Evolutionary conservation across 1,139 yeast species (phyloP).

Genomic region (Kodamaea arcana): DNA sequence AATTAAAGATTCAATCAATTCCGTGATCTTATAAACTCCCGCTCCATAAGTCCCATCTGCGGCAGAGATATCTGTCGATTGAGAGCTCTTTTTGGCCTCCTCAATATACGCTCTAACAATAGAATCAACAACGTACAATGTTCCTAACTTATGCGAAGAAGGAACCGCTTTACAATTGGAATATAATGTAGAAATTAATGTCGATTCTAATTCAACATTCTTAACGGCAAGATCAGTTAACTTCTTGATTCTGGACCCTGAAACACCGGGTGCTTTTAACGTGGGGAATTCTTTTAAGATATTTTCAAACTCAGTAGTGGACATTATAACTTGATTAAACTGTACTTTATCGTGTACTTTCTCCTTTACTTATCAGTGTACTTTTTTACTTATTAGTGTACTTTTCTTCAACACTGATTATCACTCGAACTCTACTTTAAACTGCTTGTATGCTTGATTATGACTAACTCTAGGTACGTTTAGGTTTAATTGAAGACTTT

Average conservation of each 20-base stretch:
- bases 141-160: conserved; percentile 81
- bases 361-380: too few species aligned
- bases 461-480: too few species aligned
- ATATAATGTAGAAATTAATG: conserved; percentile 55
- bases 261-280: conserved; percentile 87
- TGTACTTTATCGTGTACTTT: too few species aligned
- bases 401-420: too few species aligned
- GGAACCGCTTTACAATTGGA: conserved; percentile 74
- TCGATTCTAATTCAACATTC: conserved; percentile 59
- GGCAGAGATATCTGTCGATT: conserved; percentile 43
- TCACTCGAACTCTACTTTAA: too few species aligned
- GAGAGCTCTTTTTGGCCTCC: conserved; percentile 57
- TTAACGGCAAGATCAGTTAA: conserved; percentile 74
- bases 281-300: conserved; percentile 70
- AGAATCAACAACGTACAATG: conserved; percentile 87
- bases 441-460: too few species aligned
- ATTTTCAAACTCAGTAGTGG: conserved; percentile 56
- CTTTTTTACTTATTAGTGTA: too few species aligned
- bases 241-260: conserved; percentile 90
- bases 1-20: conserved; percentile 53
- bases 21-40: conserved; percentile 61
- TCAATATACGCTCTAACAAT: conserved; percentile 83
- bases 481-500: too few species aligned
- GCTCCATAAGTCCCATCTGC: conserved; percentile 73
- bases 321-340: conserved; percentile 23